A percentile compares a stretch with the other conserved stretches of the same genome.
Conservation (phyloP, 192 early-diverging fungal species). For the Ramicandelaber brevisporus region DNA sequence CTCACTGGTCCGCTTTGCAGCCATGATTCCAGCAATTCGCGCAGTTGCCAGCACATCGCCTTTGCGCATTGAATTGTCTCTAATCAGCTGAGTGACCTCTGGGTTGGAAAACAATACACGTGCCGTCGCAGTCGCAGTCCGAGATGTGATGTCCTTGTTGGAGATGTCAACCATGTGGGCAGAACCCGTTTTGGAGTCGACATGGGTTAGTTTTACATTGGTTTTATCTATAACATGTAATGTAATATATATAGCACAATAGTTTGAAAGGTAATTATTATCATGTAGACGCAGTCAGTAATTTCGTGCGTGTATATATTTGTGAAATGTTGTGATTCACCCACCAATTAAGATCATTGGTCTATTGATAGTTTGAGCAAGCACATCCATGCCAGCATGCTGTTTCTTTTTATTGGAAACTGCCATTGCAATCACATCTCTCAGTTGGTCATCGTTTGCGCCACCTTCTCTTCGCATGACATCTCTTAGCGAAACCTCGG, state of each 20-base stretch:
- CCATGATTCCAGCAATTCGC: slow-evolving; percentile 73
- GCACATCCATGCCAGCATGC: slow-evolving; percentile 78
- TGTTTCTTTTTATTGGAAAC: slow-evolving; percentile 74
- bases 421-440: slow-evolving; percentile 44
- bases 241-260: not conserved
- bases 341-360: slow-evolving; percentile 95
- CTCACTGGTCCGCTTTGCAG: slow-evolving; percentile 57
- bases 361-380: slow-evolving; percentile 60
- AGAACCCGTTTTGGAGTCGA: slow-evolving; percentile 38
- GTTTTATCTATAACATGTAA: not conserved
- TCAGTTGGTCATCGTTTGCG: slow-evolving; percentile 30
- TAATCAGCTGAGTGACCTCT: slow-evolving; percentile 35
- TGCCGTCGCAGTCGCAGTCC: slow-evolving; percentile 48
- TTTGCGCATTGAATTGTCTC: slow-evolving; percentile 42
- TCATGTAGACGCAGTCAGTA: too few species aligned
- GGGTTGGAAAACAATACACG: slow-evolving; percentile 32
- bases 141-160: slow-evolving; percentile 32
- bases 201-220: slow-evolving; percentile 31
- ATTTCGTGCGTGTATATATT: too few species aligned
- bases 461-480: slow-evolving; percentile 35
- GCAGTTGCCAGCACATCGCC: slow-evolving; percentile 76
- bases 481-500: slow-evolving; percentile 67
- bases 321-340: too few species aligned
- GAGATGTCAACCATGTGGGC: slow-evolving; percentile 77
- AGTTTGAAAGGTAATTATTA: not conserved